Base-by-base conservation (phyloP, 176 grass and related monocot genomes). In the Bolboschoenus planiculmis region DNA sequence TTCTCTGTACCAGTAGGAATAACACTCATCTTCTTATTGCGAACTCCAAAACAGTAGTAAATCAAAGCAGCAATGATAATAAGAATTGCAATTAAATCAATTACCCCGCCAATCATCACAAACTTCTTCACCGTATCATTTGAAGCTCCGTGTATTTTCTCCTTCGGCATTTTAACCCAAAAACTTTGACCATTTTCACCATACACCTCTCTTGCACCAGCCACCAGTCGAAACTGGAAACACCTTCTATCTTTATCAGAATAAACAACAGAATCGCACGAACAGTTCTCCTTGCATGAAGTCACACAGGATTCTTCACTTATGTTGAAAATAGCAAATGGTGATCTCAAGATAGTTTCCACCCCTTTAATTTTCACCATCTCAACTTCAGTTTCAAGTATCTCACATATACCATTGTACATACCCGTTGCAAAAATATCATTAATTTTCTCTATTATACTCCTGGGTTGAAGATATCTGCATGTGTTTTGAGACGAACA, bases 121-220 rank as follows among this genome's bases (percentile, higher is more conserved):
- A 90, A 9, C 35, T 77, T 87, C 31, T 39, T 65, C 62, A 72
- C 6, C 4, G 27, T 53, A 33, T 48, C 23, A 13, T 30, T 35
- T 63, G 88, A 81, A 46, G 30, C 7, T 2, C 56, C 13, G 16
- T 14, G 71, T 33, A 13, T 75, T 7, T 26, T 67, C 30, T 62
- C 59, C 55, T 37, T 87, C 18, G 27, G 53, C 9, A 90, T 37
- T 71, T 87, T 90, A 27, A 87, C 74, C 88, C 81, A 90, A 21
- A 79, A 90, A 57, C 54, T 84, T 16, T 59, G 39, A 26, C 81
- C 54, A 63, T 21, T 73, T n/a, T 35, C 57, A 31, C 29, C 50
- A 16, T 84, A 68, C 5, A 64, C 60, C 11, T 90, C 84, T 55
- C 60, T 79, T 5, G 43, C 81, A 7, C 85, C 88, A 18, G 79